Evolutionary conservation across 257 asterid genomes (phyloP), one percentile per base, ranked within the genome.

Genomic region (Gentiana macrophylla): DNA sequence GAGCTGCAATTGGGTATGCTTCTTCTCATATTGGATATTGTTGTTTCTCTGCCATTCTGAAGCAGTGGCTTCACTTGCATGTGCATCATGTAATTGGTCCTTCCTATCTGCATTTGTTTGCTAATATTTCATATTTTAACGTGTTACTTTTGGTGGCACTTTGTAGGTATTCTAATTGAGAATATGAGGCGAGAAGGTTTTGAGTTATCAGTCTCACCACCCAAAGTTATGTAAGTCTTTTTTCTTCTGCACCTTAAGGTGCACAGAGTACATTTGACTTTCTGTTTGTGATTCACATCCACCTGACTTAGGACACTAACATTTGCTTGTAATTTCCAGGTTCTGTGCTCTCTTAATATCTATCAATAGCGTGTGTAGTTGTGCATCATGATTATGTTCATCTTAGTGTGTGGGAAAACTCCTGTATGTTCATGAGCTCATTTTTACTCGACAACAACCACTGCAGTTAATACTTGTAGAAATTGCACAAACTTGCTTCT

Each of bases 161-260:
- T 41, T 5, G 9, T 76, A 92, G 98, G 98, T 60, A 92, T 92
- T 70, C 71, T 92, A 64, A 92, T 92, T 52, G 98, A 92, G 89
- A 92, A 92, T 73, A 92, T 88, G 97, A 81, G 98, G 63, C 98
- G 98, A 54, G 98, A 92, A 79, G 91, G 94, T 43, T 92, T 81
- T 79, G 98, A 92, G 78, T 81, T 92, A 56, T 92, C 98, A 50
- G 84, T 92, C 69, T 92, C 98, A 53, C 98, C 98, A 53, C 98
- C 98, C 57, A 88, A 79, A 81, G 98, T 92, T 81, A 92, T 92
- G 98, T 92, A 81, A 83, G 97, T 80, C 90, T 78, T 57, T 74
- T 56, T 66, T 56, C 15, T 68, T 5, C 46, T 48, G 8, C 51
- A 8, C 35, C 24, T 60, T 33, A 45, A 32, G 3, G 32, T 13